phyloP scores from a whole-genome alignment of 208 protist genomes.

The Trypanosoma avium region DNA sequence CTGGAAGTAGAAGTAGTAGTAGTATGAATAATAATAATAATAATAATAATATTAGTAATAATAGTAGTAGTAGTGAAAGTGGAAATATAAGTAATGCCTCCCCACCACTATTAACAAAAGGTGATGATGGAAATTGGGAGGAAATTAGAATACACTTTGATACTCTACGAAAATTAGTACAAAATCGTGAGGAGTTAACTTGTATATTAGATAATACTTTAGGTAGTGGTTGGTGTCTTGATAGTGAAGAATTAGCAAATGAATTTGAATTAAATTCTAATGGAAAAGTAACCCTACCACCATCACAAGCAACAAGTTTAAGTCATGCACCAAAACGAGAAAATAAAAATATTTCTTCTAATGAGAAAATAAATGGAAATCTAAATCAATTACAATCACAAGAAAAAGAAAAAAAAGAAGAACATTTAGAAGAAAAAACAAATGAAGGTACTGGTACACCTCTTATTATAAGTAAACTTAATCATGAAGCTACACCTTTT shows the following conservation, averaged over 20 bases:
- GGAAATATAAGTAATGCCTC: neutral
- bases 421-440: neutral
- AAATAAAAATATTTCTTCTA: neutral
- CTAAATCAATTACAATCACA: neutral
- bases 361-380: neutral
- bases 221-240: slow-evolving; percentile 38
- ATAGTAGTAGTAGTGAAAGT: neutral
- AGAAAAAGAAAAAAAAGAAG: neutral
- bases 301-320: slow-evolving; percentile 1
- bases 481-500: slow-evolving; percentile 16
- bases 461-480: slow-evolving; percentile 5
- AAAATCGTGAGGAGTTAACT: slow-evolving; percentile 51
- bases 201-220: slow-evolving; percentile 34
- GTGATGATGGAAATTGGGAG: slow-evolving; percentile 38
- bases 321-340: neutral
- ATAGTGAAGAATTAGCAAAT: neutral
- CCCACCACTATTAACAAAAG: neutral
- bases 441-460: no score
- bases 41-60: neutral
- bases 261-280: neutral
- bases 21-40: neutral
- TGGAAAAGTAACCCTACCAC: neutral
- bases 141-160: slow-evolving; percentile 39
- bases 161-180: slow-evolving; percentile 28
- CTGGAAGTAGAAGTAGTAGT: neutral